These are phyloP conservation scores for Boletus speciosus DNA, from an alignment of 768 basidiomycete species.

Conservation along the genomic window DNA sequence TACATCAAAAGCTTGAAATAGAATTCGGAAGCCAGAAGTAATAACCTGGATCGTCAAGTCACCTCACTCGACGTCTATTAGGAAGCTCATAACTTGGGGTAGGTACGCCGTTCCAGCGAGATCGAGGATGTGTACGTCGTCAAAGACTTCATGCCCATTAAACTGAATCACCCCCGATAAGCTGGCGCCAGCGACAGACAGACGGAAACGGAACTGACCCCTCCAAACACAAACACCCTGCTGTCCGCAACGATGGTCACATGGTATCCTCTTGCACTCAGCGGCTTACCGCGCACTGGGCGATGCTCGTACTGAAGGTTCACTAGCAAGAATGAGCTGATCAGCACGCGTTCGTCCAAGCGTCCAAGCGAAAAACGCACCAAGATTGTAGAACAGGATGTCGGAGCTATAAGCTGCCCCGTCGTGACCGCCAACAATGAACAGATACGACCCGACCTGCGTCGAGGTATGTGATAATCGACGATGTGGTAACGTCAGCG, in stretches of 20 bases:
- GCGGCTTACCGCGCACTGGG: constrained; percentile 61
- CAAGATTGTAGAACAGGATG: constrained; percentile 81
- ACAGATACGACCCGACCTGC: constrained; percentile 88
- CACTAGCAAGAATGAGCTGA: constrained; percentile 42
- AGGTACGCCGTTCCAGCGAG: constrained; percentile 85
- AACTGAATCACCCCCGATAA: constrained; percentile 35
- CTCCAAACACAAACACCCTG: constrained; percentile 82
- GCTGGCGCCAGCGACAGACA: neutral
- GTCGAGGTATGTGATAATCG: constrained; percentile 84
- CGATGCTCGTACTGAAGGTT: constrained; percentile 81
- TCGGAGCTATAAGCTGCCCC: constrained; percentile 70
- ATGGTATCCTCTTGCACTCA: constrained; percentile 81
- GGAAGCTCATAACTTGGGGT: constrained; percentile 82
- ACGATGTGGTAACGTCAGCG: constrained; percentile 37
- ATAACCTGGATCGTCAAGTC: neutral
- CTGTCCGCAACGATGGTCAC: constrained; percentile 78
- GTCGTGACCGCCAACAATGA: constrained; percentile 87
- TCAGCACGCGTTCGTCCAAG: neutral
- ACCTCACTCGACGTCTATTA: constrained; percentile 42
- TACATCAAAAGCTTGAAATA: neutral
- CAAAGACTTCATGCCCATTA: constrained; percentile 78
- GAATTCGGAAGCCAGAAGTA: neutral
- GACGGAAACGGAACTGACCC: constrained; percentile 33
- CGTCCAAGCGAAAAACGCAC: constrained; percentile 38
- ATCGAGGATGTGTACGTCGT: constrained; percentile 84